Evolutionary conservation across 257 asterid genomes (phyloP).

Genomic region (Buddleja alternifolia): DNA sequence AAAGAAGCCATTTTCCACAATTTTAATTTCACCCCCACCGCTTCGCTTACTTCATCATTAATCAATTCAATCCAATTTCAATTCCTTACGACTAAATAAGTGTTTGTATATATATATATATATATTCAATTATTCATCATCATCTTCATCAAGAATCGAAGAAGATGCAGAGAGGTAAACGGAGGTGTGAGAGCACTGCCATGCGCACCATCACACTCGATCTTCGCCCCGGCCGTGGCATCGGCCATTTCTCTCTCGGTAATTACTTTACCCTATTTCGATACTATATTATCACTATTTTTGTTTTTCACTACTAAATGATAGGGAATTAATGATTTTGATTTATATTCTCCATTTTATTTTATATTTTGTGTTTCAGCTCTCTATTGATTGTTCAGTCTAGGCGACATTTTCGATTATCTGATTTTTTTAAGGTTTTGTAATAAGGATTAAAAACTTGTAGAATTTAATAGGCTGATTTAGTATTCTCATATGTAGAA

Average conservation of each 20-base stretch:
- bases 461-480: not conserved
- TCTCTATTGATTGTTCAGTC: not conserved
- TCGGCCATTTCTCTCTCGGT: conserved; percentile 82
- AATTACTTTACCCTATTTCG: not conserved
- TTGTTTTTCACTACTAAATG: not conserved
- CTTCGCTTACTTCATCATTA: too few relatives aligned
- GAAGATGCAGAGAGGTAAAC: conserved; percentile 71
- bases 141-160: not conserved
- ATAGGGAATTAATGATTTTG: not conserved
- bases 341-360: not conserved
- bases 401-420: not conserved
- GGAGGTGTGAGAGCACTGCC: conserved; percentile 80
- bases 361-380: not conserved
- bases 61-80: too few relatives aligned
- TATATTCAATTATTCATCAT: too few relatives aligned
- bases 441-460: not conserved
- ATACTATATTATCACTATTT: not conserved
- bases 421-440: not conserved
- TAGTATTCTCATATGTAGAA: not conserved
- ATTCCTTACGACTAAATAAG: too few relatives aligned
- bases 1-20: too few relatives aligned
- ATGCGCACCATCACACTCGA: conserved; percentile 83
- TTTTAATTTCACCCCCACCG: too few relatives aligned
- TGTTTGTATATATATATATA: not conserved
- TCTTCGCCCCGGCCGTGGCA: conserved; percentile 84